Base-by-base conservation (phyloP, 768 basidiomycete species). In the Termitomyces sp. region DNA sequence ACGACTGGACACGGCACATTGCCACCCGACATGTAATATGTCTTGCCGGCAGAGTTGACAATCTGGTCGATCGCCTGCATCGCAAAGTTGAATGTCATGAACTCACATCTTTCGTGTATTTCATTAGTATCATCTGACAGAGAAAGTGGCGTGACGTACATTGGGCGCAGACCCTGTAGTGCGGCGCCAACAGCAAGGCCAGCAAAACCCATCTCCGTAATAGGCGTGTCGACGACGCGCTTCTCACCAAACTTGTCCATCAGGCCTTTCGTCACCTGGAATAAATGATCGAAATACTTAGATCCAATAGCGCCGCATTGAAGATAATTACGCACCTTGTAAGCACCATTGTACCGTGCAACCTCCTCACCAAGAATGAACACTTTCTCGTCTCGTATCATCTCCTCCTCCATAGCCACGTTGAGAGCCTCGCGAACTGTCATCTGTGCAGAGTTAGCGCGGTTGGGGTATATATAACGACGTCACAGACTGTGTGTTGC, bases 31-130 rank as follows among this genome's bases (percentile, higher is more conserved):
- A 99, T 99, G 84, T 99, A 99, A 76, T 98, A 95, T 4, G 97
- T 99, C 81, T 98, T 99, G 60, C 93, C 97, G 56, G 90, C 97
- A n/a, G 97, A 98, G 83, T 99, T 99, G 75, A 99, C 94, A 62
- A 99, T 99, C 70, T 99, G 97, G 77, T 99, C 97, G 72, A 99
- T 98, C 58, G 97, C 95, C 76, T 95, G 94, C 96, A 98, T 99
- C 63, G 96, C 96, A 71, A 99, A 98, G 82, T 99, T 98, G 82
- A 96, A 98, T 16, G 96, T 98, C 96, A 98, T 98, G 80, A 98
- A 99, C 80, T 98, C 96, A 82, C 95, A 98, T 68, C 92, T 94
- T 59, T 33, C 39, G 26, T 34, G 29, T 41, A 39, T 31, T 42
- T 63, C 26, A 62, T 46, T 66, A 36, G 37, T 47, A 45, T 58